These are phyloP conservation scores for Penicillium nordicum DNA, from an alignment of 2,329 filamentous ascomycete species.

Conservation along the genomic window DNA sequence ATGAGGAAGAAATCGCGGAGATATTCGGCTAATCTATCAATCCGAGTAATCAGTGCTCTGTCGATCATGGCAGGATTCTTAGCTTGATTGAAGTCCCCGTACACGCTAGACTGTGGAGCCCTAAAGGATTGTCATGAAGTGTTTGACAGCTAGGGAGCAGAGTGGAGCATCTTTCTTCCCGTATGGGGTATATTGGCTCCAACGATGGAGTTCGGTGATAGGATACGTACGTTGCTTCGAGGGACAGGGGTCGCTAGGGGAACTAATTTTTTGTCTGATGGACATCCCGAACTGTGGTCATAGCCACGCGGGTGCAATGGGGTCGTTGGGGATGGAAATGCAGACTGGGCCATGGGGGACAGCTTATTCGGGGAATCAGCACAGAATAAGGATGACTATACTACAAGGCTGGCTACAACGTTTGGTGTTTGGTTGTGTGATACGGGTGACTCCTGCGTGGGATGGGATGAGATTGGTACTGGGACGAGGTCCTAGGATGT, in stretches of 20 bases:
- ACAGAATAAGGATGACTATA: background rate
- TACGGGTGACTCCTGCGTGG: background rate
- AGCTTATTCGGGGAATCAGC: background rate
- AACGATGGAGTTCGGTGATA: background rate
- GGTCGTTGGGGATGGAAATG: background rate
- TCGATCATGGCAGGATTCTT: constrained; percentile 1
- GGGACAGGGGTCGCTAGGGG: background rate
- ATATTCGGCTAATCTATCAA: background rate
- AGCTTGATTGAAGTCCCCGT: background rate
- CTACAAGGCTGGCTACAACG: background rate
- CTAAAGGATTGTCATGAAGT: background rate
- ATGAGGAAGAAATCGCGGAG: background rate
- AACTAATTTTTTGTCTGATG: background rate
- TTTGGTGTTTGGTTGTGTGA: background rate
- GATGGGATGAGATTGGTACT: background rate
- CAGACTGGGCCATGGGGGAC: background rate
- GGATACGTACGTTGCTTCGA: background rate
- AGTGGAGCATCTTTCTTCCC: background rate
- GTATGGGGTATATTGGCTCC: background rate
- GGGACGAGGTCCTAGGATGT: background rate
- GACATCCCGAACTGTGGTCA: background rate
- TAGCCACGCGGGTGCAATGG: background rate
- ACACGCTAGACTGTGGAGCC: constrained; percentile 4
- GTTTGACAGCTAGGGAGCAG: constrained; percentile 1
- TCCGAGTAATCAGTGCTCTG: background rate